These are phyloP conservation scores for Fraxinus paxiana DNA, from an alignment of 305 asterid genomes.

Conservation along the genomic window DNA sequence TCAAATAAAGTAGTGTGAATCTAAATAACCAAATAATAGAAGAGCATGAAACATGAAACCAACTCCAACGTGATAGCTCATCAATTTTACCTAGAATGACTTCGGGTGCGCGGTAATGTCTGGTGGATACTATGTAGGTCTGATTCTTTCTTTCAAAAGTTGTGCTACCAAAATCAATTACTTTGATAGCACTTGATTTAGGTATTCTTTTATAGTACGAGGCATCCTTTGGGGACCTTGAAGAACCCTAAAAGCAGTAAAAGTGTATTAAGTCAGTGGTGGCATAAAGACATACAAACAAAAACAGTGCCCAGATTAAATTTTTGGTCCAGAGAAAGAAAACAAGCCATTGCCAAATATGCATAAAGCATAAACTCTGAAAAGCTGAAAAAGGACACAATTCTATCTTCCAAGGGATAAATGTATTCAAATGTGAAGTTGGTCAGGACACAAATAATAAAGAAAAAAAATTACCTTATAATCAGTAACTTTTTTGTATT, in stretches of 20 bases:
- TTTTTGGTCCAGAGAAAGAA: not conserved
- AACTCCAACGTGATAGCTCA: not conserved
- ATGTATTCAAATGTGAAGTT: not conserved
- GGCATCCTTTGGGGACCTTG: not conserved
- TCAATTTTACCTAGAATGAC: not conserved
- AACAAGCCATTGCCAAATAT: not conserved
- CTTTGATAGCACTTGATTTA: not conserved
- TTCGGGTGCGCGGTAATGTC: not conserved
- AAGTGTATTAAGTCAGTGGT: not conserved
- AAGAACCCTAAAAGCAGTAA: not conserved
- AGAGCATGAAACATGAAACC: not conserved
- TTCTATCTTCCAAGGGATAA: not conserved
- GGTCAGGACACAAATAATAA: not conserved
- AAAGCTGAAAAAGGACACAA: not conserved
- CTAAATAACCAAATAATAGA: not conserved
- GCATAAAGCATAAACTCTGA: not conserved
- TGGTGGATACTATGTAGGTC: not conserved
- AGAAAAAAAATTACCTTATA: slow-evolving; percentile 54
- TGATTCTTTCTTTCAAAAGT: not conserved
- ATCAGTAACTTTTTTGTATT: slow-evolving; percentile 63
- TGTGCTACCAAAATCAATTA: not conserved
- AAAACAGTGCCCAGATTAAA: not conserved
- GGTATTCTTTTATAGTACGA: not conserved
- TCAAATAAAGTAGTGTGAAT: not conserved
- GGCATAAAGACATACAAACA: not conserved